Evolutionary conservation across 495 filamentous ascomycete genomes (phyloP).

Genomic region (Aspergillus funiculosus): DNA sequence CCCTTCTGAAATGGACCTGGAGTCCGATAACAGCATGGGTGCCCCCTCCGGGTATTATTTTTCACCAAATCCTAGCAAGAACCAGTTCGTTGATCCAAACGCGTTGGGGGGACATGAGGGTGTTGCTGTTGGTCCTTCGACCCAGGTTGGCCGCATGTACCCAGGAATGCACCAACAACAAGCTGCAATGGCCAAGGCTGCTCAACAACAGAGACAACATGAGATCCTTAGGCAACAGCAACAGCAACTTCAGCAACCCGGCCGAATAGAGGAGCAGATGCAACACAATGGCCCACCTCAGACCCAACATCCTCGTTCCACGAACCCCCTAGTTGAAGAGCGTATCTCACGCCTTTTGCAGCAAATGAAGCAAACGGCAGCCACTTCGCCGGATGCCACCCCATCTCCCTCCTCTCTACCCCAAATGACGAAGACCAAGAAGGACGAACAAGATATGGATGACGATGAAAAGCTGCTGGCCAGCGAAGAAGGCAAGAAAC

Average conservation of each 20-base stretch:
- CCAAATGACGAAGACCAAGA: conserved; percentile 59
- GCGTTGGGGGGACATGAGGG: conserved; percentile 56
- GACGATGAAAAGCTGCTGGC: conserved; percentile 90
- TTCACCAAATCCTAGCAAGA: conserved; percentile 35
- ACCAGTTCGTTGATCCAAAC: conserved; percentile 64
- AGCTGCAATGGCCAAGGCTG: conserved; percentile 71
- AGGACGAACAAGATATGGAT: conserved; percentile 98
- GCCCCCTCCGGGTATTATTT: conserved; percentile 47
- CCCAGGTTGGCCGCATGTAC: conserved; percentile 65
- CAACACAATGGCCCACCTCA: conserved; percentile 27
- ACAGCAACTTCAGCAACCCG: conserved; percentile 55
- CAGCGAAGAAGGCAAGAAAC: conserved; percentile 95
- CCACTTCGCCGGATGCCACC: conserved; percentile 46
- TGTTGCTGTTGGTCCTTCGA: conserved; percentile 39
- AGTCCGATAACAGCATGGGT: conserved; percentile 53
- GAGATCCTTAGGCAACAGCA: conserved; percentile 57
- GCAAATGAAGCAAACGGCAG: conserved; percentile 69
- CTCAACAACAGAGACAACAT: conserved; percentile 63
- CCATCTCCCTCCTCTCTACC: conserved; percentile 38
- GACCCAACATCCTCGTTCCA: conserved; percentile 43
- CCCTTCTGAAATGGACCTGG: conserved; percentile 51
- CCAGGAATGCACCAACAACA: conserved; percentile 91
- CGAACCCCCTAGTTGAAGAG: conserved; percentile 71
- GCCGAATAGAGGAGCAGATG: conserved; percentile 54
- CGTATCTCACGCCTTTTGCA: conserved; percentile 78